Conservation (phyloP, 2,329 filamentous ascomycete species). For the Neonectria sp. region DNA sequence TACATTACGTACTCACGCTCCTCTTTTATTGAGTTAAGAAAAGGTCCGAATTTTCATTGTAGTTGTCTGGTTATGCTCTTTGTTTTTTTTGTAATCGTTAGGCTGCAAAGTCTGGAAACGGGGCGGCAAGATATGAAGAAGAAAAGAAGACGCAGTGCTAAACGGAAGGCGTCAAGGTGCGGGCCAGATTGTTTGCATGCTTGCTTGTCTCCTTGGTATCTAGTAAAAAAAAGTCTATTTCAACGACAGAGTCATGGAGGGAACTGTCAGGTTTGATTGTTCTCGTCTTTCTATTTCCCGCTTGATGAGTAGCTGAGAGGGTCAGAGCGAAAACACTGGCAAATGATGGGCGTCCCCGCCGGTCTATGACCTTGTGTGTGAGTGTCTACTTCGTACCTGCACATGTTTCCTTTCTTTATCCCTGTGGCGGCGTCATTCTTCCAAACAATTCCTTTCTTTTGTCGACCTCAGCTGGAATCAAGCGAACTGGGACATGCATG, state of each 20-base stretch:
- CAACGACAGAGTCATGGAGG: background rate
- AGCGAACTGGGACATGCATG: background rate
- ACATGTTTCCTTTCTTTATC: background rate
- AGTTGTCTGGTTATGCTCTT: constrained; percentile 2
- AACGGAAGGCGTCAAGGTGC: constrained; percentile 4
- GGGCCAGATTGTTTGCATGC: constrained; percentile 17
- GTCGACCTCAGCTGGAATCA: background rate
- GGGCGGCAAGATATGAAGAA: constrained; percentile 13
- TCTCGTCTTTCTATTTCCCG: background rate
- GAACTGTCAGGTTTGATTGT: background rate
- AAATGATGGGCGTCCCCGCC: no score
- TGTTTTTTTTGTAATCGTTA: constrained; percentile 33
- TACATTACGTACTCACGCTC: constrained; percentile 6
- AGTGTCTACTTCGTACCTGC: no score
- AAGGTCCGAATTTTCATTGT: constrained; percentile 9
- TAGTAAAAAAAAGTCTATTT: background rate
- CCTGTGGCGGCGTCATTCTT: background rate
- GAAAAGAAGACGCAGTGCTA: constrained; percentile 3
- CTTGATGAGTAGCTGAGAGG: no score
- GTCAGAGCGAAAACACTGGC: background rate
- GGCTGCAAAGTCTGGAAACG: constrained; percentile 33
- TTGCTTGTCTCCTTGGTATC: constrained; percentile 9
- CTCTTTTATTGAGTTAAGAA: constrained; percentile 42
- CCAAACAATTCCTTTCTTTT: background rate
- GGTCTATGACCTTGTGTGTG: no score